Evolutionary conservation across 495 filamentous ascomycete species (phyloP).

Genomic region (Hypoxylon fragiforme): DNA sequence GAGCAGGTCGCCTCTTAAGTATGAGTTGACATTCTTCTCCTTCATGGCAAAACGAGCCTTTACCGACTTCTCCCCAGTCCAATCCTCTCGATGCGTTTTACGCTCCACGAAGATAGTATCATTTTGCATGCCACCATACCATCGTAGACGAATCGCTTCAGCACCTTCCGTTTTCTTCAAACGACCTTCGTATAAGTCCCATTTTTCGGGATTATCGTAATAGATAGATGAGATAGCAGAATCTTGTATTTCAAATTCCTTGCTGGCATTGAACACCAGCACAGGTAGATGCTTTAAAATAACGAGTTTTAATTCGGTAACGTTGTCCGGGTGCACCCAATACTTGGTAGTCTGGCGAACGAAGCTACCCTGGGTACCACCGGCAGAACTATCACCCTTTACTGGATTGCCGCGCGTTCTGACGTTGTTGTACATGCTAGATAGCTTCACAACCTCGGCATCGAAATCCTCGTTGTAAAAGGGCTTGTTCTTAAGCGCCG

Average conservation of each 20-base stretch:
- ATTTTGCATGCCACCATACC: constrained; percentile 95
- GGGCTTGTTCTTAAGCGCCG: constrained; percentile 88
- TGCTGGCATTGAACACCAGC: constrained; percentile 94
- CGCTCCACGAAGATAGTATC: constrained; percentile 97
- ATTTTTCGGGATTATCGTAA: constrained; percentile 91
- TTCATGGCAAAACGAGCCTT: constrained; percentile 94
- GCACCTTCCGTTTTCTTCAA: constrained; percentile 97
- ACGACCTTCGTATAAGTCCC: constrained; percentile 90
- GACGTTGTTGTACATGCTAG: constrained; percentile 92
- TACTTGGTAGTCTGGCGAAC: constrained; percentile 98
- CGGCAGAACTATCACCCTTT: constrained; percentile 87
- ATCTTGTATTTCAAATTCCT: constrained; percentile 90
- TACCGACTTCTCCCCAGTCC: constrained; percentile 98
- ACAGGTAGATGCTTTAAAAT: constrained; percentile 98
- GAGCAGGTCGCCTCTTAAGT: constrained; percentile 76
- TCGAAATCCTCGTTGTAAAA: constrained; percentile 99
- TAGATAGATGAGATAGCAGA: constrained; percentile 97
- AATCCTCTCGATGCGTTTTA: constrained; percentile 98
- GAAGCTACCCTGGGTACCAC: constrained; percentile 92
- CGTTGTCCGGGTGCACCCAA: constrained; percentile 99
- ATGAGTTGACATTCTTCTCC: constrained; percentile 96
- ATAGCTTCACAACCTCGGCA: constrained; percentile 92
- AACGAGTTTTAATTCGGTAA: constrained; percentile 96
- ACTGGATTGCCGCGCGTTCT: constrained; percentile 89
- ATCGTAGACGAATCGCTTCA: constrained; percentile 92